Base-by-base conservation (phyloP, 176 grass and related monocot species). In the Typha latifolia region DNA sequence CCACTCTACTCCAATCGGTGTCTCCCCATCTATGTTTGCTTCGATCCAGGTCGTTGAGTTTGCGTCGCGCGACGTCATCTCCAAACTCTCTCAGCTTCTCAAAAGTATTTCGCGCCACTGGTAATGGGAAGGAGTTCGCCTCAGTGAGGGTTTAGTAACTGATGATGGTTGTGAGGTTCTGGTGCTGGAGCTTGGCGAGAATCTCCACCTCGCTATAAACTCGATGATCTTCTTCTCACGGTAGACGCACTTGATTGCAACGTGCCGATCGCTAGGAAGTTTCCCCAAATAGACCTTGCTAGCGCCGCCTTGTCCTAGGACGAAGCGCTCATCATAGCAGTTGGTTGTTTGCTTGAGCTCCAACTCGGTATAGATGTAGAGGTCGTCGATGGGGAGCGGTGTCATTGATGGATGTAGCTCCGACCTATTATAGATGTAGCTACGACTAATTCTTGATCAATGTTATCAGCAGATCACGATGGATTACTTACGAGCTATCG, bases 351-450 rank as follows among this genome's bases (percentile, higher is more conserved):
- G 81, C 69, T 27, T 79, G 13, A 91, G 74, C 80, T 91, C 84
- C 3, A 71, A 62, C 56, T 84, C 84, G n/a, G 78, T 87, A 71
- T 87, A 91, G 72, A 91, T 91, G 71, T 91, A 91, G 6, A 91
- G 13, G 2, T 84, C 84, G 8, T 84, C 88, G 0, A 77, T 86
- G 1, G 84, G 88, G 0, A 57, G 1, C 14, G 32, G 22, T 5
- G 32, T 8, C 67, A 20, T 73, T n/a, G n/a, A n/a, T n/a, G n/a
- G n/a, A n/a, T n/a, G n/a, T n/a, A n/a, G n/a, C n/a, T n/a, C n/a
- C n/a, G n/a, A n/a, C n/a, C n/a, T n/a, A n/a, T n/a, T n/a, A n/a
- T n/a, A n/a, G n/a, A n/a, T n/a, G n/a, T n/a, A n/a, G n/a, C 24
- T 26, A 26, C 24, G 24, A 26, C 1, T 2, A 2, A 26, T 26